These are phyloP conservation scores for Coniochaeta ligniaria DNA, from an alignment of 2,329 filamentous ascomycete genomes.

Conservation along the genomic window DNA sequence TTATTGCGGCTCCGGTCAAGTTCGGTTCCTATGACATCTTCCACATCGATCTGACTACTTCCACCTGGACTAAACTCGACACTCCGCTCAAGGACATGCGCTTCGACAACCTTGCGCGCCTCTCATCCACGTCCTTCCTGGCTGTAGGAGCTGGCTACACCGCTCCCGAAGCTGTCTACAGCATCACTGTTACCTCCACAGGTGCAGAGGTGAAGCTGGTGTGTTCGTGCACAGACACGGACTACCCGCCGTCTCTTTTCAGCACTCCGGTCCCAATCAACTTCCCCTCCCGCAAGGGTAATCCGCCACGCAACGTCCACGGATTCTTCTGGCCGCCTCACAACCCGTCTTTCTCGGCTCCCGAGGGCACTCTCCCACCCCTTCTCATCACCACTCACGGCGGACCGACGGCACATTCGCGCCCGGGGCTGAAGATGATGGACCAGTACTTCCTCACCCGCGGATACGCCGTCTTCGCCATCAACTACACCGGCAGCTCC, in stretches of 20 bases:
- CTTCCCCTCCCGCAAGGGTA: constrained; percentile 9
- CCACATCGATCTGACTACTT: constrained; percentile 26
- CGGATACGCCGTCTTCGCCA: constrained; percentile 41
- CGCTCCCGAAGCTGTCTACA: constrained; percentile 24
- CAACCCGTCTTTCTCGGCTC: constrained; percentile 33
- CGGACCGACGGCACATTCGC: constrained; percentile 36
- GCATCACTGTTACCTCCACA: constrained; percentile 19
- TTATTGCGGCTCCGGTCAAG: constrained; percentile 25
- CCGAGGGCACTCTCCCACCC: constrained; percentile 32
- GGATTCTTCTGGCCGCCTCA: constrained; percentile 42
- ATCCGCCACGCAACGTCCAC: constrained; percentile 24
- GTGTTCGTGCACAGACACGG: constrained; percentile 24
- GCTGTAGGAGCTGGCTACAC: constrained; percentile 26
- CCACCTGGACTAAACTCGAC: constrained; percentile 21
- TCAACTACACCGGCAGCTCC: constrained; percentile 47
- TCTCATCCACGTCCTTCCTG: constrained; percentile 26
- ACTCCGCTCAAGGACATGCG: constrained; percentile 24
- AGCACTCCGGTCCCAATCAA: constrained; percentile 24
- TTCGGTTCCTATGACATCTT: constrained; percentile 27
- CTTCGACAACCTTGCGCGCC: constrained; percentile 24
- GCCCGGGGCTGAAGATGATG: constrained; percentile 33
- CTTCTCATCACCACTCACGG: constrained; percentile 43
- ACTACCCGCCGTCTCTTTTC: constrained; percentile 20
- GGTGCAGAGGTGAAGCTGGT: constrained; percentile 16
- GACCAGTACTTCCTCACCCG: constrained; percentile 46